phyloP scores from a whole-genome alignment of 2,329 filamentous ascomycete species.

The Hymenoscyphus occultus region DNA sequence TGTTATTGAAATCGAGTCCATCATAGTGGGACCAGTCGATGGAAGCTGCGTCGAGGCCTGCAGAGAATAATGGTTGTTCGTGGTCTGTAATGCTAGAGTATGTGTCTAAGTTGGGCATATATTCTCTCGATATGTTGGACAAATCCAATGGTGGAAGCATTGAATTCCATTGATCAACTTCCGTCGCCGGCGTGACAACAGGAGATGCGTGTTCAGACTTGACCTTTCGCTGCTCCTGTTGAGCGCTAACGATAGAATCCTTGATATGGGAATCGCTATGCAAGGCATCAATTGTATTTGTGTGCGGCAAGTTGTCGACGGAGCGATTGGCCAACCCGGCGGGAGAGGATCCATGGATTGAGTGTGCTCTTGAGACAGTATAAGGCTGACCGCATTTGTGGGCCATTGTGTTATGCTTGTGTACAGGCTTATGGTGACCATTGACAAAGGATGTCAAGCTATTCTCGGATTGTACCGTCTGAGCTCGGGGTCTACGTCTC shows the following conservation, averaged over 20 bases:
- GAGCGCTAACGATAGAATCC: conserved; percentile 38
- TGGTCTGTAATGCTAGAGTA: conserved; percentile 47
- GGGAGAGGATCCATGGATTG: conserved; percentile 49
- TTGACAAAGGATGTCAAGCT: conserved; percentile 58
- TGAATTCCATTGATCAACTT: conserved; percentile 49
- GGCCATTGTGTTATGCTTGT: conserved; percentile 58
- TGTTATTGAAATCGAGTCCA: conserved; percentile 48
- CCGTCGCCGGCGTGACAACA: conserved; percentile 46
- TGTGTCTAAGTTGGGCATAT: conserved; percentile 47
- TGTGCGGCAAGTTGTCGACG: conserved; percentile 43
- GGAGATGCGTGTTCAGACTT: conserved; percentile 63
- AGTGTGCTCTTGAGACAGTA: conserved; percentile 56
- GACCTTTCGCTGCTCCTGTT: conserved; percentile 48
- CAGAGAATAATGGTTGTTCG: conserved; percentile 58
- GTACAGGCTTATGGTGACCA: conserved; percentile 60
- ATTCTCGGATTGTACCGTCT: conserved; percentile 60
- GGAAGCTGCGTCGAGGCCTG: conserved; percentile 55
- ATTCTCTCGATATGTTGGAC: conserved; percentile 49
- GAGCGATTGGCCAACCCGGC: conserved; percentile 48
- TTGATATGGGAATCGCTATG: conserved; percentile 38
- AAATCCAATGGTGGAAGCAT: conserved; percentile 58
- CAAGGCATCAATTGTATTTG: conserved; percentile 42
- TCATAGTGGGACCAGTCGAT: conserved; percentile 53
- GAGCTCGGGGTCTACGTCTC: conserved; percentile 54
- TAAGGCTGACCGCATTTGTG: conserved; percentile 61